Conservation (phyloP, 257 asterid species). For the Nicotiana otophora region DNA sequence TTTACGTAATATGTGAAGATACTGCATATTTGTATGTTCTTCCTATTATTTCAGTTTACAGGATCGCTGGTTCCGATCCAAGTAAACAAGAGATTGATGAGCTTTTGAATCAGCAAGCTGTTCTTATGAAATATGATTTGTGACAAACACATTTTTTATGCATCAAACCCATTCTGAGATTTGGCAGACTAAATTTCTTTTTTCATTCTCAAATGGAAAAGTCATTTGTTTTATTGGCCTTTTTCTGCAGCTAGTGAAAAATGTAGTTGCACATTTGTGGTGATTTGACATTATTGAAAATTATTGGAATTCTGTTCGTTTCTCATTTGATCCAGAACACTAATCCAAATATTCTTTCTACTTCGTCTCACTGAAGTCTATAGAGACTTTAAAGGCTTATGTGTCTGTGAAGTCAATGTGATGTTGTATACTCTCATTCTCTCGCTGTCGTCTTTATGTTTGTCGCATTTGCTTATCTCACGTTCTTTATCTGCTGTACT, state of each 20-base stretch:
- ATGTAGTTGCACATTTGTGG: background rate
- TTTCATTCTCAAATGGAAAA: background rate
- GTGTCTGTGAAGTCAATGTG: background rate
- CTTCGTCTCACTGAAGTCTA: too few relatives aligned
- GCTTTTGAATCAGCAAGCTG: too few relatives aligned
- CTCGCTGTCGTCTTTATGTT: background rate
- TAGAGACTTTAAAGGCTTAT: too few relatives aligned
- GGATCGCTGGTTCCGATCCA: too few relatives aligned
- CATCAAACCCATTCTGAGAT: background rate
- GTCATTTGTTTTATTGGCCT: background rate
- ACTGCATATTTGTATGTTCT: too few relatives aligned
- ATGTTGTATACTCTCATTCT: background rate
- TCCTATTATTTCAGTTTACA: too few relatives aligned
- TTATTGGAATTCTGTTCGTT: background rate
- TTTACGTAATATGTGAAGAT: too few relatives aligned
- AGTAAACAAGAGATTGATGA: too few relatives aligned
- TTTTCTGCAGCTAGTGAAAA: background rate
- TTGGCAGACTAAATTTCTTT: background rate
- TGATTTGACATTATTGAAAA: background rate
- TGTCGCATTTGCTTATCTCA: slow-evolving; percentile 7
- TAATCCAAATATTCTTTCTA: too few relatives aligned
- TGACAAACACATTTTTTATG: background rate
- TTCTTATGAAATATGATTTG: too few relatives aligned
- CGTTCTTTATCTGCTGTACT: slow-evolving; percentile 3
- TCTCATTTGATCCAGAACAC: background rate